Percentiles rank a stretch among this genome's conserved stretches.
Evolutionary conservation across 352 stramenopile genomes (phyloP).

Genomic region (Bremia lactucae): DNA sequence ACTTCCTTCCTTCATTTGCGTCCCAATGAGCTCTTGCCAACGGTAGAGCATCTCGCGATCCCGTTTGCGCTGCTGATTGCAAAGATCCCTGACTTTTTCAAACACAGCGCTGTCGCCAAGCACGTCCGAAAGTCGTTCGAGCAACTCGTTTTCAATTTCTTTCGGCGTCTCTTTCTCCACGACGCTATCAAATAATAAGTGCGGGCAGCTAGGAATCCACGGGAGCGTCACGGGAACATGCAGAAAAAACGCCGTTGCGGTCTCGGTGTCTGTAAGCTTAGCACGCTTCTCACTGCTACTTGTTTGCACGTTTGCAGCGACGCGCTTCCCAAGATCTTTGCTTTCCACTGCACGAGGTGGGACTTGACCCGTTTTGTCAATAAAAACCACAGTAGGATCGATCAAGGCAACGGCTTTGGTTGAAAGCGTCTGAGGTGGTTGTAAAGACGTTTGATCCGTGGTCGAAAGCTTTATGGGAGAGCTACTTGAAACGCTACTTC

Average conservation of each 20-base stretch:
- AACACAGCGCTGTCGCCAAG: slow-evolving; percentile 59
- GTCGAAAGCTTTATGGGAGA: slow-evolving; percentile 7
- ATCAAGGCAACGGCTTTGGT: slow-evolving; percentile 12
- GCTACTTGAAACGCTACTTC: background rate
- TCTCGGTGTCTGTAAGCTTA: slow-evolving; percentile 13
- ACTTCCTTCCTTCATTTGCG: slow-evolving; percentile 77
- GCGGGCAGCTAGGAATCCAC: slow-evolving; percentile 38
- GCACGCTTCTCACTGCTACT: slow-evolving; percentile 16
- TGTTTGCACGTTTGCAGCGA: slow-evolving; percentile 9
- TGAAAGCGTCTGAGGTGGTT: background rate
- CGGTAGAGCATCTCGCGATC: slow-evolving; percentile 66
- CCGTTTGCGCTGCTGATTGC: slow-evolving; percentile 43
- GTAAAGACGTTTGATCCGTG: slow-evolving; percentile 13
- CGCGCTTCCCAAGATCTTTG: slow-evolving; percentile 10
- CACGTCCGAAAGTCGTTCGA: slow-evolving; percentile 51
- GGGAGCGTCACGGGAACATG: slow-evolving; percentile 48
- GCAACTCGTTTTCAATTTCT: slow-evolving; percentile 36
- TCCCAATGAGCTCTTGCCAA: slow-evolving; percentile 67
- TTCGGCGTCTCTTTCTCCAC: slow-evolving; percentile 21
- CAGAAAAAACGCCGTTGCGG: slow-evolving; percentile 28
- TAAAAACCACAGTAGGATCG: slow-evolving; percentile 47
- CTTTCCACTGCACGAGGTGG: slow-evolving; percentile 23
- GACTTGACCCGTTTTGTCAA: slow-evolving; percentile 47
- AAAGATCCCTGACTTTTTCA: slow-evolving; percentile 46
- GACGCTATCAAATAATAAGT: slow-evolving; percentile 57